These are phyloP conservation scores for Geosmithia flava DNA, from an alignment of 2,329 filamentous ascomycete genomes.

Conservation along the genomic window DNA sequence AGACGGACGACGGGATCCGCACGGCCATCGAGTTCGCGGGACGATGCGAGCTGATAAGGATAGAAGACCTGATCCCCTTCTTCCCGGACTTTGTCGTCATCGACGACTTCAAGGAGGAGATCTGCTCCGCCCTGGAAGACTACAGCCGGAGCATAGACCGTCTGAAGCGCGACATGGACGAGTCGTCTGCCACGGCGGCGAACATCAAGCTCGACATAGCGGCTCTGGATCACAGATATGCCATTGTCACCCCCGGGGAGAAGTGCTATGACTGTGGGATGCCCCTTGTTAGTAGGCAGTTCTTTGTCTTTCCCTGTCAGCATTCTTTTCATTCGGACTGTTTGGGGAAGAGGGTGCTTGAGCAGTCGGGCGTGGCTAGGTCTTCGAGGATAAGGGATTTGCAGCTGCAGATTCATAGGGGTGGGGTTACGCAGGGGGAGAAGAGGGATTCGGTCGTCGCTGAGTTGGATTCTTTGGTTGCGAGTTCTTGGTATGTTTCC, in stretches of 20 bases:
- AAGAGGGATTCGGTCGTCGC: constrained; percentile 73
- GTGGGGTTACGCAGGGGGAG: constrained; percentile 48
- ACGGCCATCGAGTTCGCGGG: constrained; percentile 87
- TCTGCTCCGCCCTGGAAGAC: constrained; percentile 84
- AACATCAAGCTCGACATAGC: constrained; percentile 88
- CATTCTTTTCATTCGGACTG: constrained; percentile 97
- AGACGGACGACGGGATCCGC: constrained; percentile 79
- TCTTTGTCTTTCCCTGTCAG: constrained; percentile 98
- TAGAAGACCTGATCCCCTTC: constrained; percentile 95
- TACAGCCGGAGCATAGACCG: constrained; percentile 85
- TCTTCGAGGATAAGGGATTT: constrained; percentile 73
- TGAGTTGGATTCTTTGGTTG: constrained; percentile 86
- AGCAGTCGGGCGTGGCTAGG: constrained; percentile 64
- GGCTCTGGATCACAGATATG: constrained; percentile 76
- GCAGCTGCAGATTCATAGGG: constrained; percentile 72
- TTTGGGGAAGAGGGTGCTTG: constrained; percentile 72
- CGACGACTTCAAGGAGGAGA: constrained; percentile 98
- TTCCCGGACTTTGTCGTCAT: constrained; percentile 98
- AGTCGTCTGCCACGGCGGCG: constrained; percentile 73
- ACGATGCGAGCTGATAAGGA: constrained; percentile 80
- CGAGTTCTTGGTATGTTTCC: constrained; percentile 63
- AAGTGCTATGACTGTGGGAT: constrained; percentile 82
- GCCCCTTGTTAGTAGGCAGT: constrained; percentile 78
- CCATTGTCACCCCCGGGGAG: constrained; percentile 93
- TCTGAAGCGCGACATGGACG: constrained; percentile 90